These are phyloP conservation scores for Rhodotorula sp. DNA, from an alignment of 1,284 basidiomycete genomes.

Conservation along the genomic window DNA sequence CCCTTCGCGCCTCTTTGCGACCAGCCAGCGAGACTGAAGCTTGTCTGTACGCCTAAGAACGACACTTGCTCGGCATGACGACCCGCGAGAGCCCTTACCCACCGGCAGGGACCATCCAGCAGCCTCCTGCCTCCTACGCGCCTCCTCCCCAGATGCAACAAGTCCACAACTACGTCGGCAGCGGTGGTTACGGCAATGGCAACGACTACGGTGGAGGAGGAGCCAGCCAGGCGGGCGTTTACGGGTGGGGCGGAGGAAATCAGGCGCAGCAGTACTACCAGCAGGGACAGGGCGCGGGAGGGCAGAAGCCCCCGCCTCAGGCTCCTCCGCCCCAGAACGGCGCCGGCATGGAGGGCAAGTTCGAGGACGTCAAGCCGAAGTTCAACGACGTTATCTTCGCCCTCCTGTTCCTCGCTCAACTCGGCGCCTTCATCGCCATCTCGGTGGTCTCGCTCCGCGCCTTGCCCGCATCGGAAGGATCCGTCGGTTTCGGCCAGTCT, in stretches of 20 bases:
- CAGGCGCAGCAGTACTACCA: conserved; percentile 19
- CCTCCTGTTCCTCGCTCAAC: conserved; percentile 49
- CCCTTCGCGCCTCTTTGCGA: background rate
- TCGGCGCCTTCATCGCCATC: conserved; percentile 49
- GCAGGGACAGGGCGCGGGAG: conserved; percentile 7
- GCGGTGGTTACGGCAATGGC: background rate
- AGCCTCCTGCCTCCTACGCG: conserved; percentile 14
- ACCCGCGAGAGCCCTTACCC: conserved; percentile 25
- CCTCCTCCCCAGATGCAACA: conserved; percentile 1
- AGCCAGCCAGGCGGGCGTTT: background rate
- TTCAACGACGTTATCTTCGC: conserved; percentile 47
- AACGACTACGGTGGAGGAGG: background rate
- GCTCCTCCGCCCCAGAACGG: conserved; percentile 2
- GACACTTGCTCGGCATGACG: background rate
- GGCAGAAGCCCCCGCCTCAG: conserved; percentile 21
- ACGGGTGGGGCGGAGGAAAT: background rate
- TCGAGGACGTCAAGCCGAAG: conserved; percentile 37
- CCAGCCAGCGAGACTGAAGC: background rate
- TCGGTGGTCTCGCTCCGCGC: conserved; percentile 49
- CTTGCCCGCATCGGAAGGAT: conserved; percentile 13
- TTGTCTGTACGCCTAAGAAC: background rate
- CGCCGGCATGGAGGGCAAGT: conserved; percentile 25
- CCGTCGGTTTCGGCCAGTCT: conserved; percentile 27
- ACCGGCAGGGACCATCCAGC: conserved; percentile 7
- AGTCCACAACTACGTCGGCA: background rate